phyloP scores from a whole-genome alignment of 208 protist genomes.

The Leishmania martiniquensis region DNA sequence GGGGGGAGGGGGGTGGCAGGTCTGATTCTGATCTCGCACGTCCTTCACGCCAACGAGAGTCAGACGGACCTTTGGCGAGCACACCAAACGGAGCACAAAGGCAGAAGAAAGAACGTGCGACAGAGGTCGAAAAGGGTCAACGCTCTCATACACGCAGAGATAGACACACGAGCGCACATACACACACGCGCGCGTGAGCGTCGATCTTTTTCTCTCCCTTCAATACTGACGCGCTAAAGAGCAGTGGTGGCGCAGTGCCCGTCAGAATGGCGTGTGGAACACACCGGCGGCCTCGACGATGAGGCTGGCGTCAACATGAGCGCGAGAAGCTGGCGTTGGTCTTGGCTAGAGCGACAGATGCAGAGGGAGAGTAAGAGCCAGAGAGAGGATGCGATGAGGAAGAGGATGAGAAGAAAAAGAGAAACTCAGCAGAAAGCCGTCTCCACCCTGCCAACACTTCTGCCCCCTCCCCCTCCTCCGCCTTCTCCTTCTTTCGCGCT shows the following conservation, averaged over 20 bases:
- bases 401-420: background rate
- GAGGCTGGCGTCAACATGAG: background rate
- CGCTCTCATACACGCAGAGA: background rate
- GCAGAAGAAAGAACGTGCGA: background rate
- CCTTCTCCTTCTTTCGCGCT: background rate
- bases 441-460: background rate
- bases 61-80: no score
- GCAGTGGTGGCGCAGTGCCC: background rate
- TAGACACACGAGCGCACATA: background rate
- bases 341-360: background rate
- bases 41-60: no score
- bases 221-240: background rate
- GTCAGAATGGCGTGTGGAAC: background rate
- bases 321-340: background rate
- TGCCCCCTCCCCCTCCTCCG: background rate
- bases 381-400: background rate
- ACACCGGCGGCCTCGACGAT: background rate
- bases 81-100: no score
- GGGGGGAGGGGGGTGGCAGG: background rate
- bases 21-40: background rate
- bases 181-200: background rate
- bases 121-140: background rate
- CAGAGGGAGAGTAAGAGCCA: background rate
- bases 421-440: background rate
- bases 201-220: background rate